phyloP scores from a whole-genome alignment of 495 filamentous ascomycete species.

The Niebla homalea region DNA sequence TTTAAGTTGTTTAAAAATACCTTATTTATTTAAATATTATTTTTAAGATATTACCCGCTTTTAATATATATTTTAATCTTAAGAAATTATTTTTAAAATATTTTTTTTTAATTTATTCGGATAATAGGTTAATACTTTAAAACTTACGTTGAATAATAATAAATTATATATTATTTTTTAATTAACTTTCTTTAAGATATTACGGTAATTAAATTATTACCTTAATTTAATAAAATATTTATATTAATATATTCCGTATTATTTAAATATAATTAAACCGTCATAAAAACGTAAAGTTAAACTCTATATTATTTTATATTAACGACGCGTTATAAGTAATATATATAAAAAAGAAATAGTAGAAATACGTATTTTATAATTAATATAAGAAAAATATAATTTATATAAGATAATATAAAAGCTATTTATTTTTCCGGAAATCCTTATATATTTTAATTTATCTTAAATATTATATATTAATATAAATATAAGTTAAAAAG shows the following conservation, averaged over 20 bases:
- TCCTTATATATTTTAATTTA: neutral
- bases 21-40: neutral
- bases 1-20: neutral
- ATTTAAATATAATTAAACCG: constrained; percentile 1
- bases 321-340: too few species aligned
- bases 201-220: constrained; percentile 1
- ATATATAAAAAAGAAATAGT: too few species aligned
- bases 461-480: neutral
- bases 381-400: too few species aligned
- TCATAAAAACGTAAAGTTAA: too few species aligned
- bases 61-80: neutral
- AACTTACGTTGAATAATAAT: neutral
- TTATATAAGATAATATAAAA: neutral
- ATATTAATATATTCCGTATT: constrained; percentile 1
- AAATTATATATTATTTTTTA: neutral
- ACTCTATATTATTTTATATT: too few species aligned
- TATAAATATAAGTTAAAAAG: neutral
- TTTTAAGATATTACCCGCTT: neutral
- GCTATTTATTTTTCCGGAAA: neutral
- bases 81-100: constrained; percentile 2
- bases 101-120: neutral
- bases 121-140: neutral
- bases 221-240: constrained; percentile 1
- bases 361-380: too few species aligned
- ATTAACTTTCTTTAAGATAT: neutral